phyloP scores from a whole-genome alignment of 306 rosid genomes.

The Cotoneaster glaucophyllus region DNA sequence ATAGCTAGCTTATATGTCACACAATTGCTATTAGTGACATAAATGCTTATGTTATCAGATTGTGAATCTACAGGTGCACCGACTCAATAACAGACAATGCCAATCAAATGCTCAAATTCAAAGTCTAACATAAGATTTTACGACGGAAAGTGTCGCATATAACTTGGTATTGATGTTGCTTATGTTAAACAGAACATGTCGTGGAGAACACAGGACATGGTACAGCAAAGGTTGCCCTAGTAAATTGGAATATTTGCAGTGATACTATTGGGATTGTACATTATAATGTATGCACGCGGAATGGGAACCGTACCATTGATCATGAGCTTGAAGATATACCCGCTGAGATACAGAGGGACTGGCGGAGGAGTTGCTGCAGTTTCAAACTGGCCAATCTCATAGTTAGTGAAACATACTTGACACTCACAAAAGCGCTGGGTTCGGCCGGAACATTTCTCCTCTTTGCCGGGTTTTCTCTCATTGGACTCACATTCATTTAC shows the following conservation, averaged over 20 bases:
- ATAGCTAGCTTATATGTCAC: background rate
- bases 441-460: conserved; percentile 62
- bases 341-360: conserved; percentile 57
- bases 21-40: background rate
- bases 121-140: background rate
- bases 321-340: conserved; percentile 72
- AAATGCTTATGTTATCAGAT: background rate
- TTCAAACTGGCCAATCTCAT: conserved; percentile 67
- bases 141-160: background rate
- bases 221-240: conserved; percentile 70
- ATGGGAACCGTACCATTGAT: conserved; percentile 83
- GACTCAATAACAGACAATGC: no score
- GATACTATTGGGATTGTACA: conserved; percentile 49
- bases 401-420: conserved; percentile 59
- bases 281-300: conserved; percentile 63
- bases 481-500: conserved; percentile 47
- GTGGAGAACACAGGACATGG: conserved; percentile 37
- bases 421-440: conserved; percentile 44
- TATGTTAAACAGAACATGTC: conserved; percentile 36
- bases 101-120: background rate
- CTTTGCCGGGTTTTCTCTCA: conserved; percentile 50
- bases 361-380: conserved; percentile 87
- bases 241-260: conserved; percentile 66
- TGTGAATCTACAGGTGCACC: background rate
- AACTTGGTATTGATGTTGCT: background rate